These are phyloP conservation scores for Lipomyces yamadae DNA, from an alignment of 805 yeast species.

Conservation along the genomic window DNA sequence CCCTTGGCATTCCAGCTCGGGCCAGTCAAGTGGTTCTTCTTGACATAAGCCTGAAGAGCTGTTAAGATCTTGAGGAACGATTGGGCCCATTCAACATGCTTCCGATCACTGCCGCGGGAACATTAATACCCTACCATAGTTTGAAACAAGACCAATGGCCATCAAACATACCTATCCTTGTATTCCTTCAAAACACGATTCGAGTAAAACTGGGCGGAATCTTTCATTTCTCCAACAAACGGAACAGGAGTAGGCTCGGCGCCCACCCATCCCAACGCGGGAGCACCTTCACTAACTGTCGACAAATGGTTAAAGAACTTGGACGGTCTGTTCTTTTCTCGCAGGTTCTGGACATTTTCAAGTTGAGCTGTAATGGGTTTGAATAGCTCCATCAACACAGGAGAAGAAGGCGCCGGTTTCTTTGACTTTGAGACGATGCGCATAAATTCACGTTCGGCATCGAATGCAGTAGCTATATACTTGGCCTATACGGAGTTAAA, in stretches of 20 bases:
- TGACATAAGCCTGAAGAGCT: conserved; percentile 71
- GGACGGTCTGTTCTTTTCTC: conserved; percentile 76
- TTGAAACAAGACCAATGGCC: background rate
- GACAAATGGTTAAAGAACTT: conserved; percentile 71
- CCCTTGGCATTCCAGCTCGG: conserved; percentile 76
- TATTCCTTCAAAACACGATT: conserved; percentile 85
- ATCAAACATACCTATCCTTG: conserved; percentile 55
- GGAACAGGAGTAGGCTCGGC: conserved; percentile 71
- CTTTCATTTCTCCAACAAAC: conserved; percentile 79
- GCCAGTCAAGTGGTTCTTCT: conserved; percentile 83
- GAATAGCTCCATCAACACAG: conserved; percentile 60
- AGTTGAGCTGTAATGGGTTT: conserved; percentile 70
- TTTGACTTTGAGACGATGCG: conserved; percentile 61
- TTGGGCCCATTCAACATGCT: conserved; percentile 82
- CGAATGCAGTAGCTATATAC: conserved; percentile 59
- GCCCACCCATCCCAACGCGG: conserved; percentile 90
- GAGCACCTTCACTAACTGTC: conserved; percentile 85
- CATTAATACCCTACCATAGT: background rate
- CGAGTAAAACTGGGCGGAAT: conserved; percentile 92
- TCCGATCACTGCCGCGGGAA: conserved; percentile 52
- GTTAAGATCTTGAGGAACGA: conserved; percentile 66
- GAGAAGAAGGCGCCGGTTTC: conserved; percentile 60
- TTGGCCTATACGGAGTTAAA: conserved; percentile 25
- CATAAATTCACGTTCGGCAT: conserved; percentile 63
- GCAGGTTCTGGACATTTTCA: conserved; percentile 60